Conservation (phyloP, 768 basidiomycete genomes). For the Glaciozyma antarctica region DNA sequence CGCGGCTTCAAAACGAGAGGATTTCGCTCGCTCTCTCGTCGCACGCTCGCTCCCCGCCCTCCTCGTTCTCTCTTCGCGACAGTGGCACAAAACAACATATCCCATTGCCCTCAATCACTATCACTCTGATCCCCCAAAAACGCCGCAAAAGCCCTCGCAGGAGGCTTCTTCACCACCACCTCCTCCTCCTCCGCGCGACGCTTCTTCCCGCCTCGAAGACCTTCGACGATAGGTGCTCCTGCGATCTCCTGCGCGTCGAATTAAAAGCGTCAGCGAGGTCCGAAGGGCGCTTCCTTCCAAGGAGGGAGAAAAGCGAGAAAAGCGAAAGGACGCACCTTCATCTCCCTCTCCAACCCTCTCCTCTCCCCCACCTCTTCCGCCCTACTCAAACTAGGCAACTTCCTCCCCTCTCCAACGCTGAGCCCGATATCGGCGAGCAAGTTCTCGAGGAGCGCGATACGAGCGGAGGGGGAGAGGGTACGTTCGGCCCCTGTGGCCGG, state of each 20-base stretch:
- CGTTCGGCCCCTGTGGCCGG: conserved; percentile 15
- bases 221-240: not conserved
- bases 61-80: too few species aligned
- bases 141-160: not conserved
- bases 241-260: not conserved
- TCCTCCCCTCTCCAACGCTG: not conserved
- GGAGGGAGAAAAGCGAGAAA: not conserved
- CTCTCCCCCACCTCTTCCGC: conserved; percentile 8
- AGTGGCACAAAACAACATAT: too few species aligned
- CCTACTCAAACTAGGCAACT: not conserved
- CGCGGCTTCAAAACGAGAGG: too few species aligned
- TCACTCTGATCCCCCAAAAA: too few species aligned
- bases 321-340: not conserved
- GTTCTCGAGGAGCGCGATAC: conserved; percentile 9
- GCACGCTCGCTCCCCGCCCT: too few species aligned
- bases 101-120: too few species aligned
- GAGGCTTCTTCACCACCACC: not conserved
- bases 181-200: not conserved
- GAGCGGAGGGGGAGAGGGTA: not conserved
- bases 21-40: too few species aligned
- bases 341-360: conserved; percentile 7
- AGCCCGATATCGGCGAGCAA: not conserved
- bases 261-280: not conserved
- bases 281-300: not conserved
- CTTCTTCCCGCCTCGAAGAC: conserved; percentile 13